Conservation (phyloP, 1,139 yeast species). For the Zygotorulaspora mrakii region DNA sequence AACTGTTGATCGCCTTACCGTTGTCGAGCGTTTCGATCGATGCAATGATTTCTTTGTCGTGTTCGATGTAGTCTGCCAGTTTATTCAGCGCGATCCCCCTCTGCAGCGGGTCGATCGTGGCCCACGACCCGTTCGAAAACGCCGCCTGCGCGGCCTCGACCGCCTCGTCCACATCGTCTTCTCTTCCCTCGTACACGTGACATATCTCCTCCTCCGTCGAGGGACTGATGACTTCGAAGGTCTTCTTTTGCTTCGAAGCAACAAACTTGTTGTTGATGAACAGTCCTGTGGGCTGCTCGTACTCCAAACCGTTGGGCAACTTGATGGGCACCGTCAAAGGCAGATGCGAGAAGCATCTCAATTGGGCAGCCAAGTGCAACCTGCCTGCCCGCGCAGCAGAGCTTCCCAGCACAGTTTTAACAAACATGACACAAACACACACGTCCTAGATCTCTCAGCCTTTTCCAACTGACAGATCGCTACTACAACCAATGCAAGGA, state of each 20-base stretch:
- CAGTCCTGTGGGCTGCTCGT: conserved; percentile 50
- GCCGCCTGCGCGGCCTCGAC: conserved; percentile 43
- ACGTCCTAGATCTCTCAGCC: too few relatives aligned
- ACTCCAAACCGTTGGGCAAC: conserved; percentile 49
- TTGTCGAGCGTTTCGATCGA: conserved; percentile 73
- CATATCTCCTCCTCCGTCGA: conserved; percentile 45
- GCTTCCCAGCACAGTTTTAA: conserved; percentile 20
- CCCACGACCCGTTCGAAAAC: conserved; percentile 40
- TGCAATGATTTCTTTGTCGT: conserved; percentile 50
- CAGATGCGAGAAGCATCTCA: conserved; percentile 30
- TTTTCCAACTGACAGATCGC: too few relatives aligned
- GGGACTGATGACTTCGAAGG: conserved; percentile 45
- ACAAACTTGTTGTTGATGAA: conserved; percentile 45
- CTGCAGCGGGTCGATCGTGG: conserved; percentile 40
- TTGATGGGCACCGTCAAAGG: conserved; percentile 41
- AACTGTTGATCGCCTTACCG: conserved; percentile 57
- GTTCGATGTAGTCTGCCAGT: conserved; percentile 55
- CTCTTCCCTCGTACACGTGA: conserved; percentile 43
- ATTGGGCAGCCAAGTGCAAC: conserved; percentile 13
- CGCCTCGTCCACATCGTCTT: conserved; percentile 44
- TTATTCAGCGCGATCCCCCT: conserved; percentile 52
- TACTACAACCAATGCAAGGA: too few relatives aligned
- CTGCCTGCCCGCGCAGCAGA: conserved; percentile 17
- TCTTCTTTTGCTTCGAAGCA: conserved; percentile 39
- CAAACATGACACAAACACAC: too few relatives aligned